Evolutionary conservation across 2,329 filamentous ascomycete species (phyloP).

Genomic region (Epichloe sylvatica): DNA sequence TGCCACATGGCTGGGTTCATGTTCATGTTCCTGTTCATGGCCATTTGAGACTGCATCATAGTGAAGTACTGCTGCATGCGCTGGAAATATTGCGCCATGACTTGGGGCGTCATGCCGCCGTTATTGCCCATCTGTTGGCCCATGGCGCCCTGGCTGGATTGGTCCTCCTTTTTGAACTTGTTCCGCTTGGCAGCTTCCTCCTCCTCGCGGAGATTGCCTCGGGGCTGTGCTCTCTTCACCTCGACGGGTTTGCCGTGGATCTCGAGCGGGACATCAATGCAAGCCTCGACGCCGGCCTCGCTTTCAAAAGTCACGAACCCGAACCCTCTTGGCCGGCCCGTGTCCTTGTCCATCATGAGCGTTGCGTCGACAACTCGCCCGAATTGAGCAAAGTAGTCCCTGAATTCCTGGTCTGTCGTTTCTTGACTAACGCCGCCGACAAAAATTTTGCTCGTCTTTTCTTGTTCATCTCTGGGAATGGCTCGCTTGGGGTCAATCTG

Average conservation of each 20-base stretch:
- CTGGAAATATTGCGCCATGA: slow-evolving; percentile 98
- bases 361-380: slow-evolving; percentile 93
- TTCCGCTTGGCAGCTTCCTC: slow-evolving; percentile 55
- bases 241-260: slow-evolving; percentile 95
- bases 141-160: slow-evolving; percentile 20
- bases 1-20: slow-evolving; percentile 68
- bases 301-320: slow-evolving; percentile 98
- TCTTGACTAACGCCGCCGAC: slow-evolving; percentile 96
- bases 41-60: slow-evolving; percentile 89
- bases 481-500: slow-evolving; percentile 97
- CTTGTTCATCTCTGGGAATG: slow-evolving; percentile 93
- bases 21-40: slow-evolving; percentile 60
- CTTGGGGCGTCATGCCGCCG: slow-evolving; percentile 74
- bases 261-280: slow-evolving; percentile 69
- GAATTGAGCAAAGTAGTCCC: slow-evolving; percentile 92
- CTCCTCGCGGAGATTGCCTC: slow-evolving; percentile 86
- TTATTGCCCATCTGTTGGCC: slow-evolving; percentile 30
- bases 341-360: slow-evolving; percentile 99
- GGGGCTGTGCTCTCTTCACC: slow-evolving; percentile 92
- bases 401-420: slow-evolving; percentile 90
- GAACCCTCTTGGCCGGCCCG: slow-evolving; percentile 87
- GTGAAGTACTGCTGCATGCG: slow-evolving; percentile 96
- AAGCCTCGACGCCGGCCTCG: slow-evolving; percentile 86
- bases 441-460: slow-evolving; percentile 97
- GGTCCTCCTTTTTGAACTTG: slow-evolving; percentile 43